A percentile compares a stretch with the other conserved stretches of the same genome.
Evolutionary conservation across 257 asterid species (phyloP).

Genomic region (Rhazya stricta): DNA sequence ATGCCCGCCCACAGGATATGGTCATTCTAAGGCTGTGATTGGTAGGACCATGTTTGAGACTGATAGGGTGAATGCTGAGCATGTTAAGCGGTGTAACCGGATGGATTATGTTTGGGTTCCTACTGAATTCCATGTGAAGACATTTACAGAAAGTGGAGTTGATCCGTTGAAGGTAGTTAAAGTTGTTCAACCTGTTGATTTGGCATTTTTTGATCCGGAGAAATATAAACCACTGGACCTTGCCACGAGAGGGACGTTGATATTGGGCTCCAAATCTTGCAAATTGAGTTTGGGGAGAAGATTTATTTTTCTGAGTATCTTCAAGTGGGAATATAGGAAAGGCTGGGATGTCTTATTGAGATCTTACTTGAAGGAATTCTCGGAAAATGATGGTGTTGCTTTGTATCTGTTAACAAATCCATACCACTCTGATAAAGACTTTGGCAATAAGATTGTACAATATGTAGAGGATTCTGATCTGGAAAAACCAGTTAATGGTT

Average conservation of each 20-base stretch:
- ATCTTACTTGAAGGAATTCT: constrained; percentile 62
- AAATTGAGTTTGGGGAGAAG: constrained; percentile 9
- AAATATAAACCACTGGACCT: constrained; percentile 52
- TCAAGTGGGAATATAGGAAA: constrained; percentile 84
- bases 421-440: constrained; percentile 58
- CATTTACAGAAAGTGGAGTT: constrained; percentile 63
- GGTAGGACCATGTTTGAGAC: constrained; percentile 97
- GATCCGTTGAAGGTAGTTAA: constrained; percentile 60
- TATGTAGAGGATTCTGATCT: constrained; percentile 48
- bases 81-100: constrained; percentile 55
- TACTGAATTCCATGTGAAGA: constrained; percentile 66
- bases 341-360: constrained; percentile 86
- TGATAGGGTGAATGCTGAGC: constrained; percentile 58
- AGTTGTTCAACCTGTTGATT: constrained; percentile 77
- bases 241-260: constrained; percentile 31
- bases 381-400: constrained; percentile 43
- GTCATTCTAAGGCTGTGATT: constrained; percentile 45
- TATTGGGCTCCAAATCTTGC: constrained; percentile 33
- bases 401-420: constrained; percentile 66
- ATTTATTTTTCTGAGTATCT: constrained; percentile 68
- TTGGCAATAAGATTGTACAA: constrained; percentile 51
- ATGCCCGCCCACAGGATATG: constrained; percentile 57
- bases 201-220: constrained; percentile 53
- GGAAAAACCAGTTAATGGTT: constrained; percentile 42
- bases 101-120: constrained; percentile 94